Evolutionary conservation across 495 filamentous ascomycete genomes (phyloP).

Genomic region (Astrothelium subdiscretum): DNA sequence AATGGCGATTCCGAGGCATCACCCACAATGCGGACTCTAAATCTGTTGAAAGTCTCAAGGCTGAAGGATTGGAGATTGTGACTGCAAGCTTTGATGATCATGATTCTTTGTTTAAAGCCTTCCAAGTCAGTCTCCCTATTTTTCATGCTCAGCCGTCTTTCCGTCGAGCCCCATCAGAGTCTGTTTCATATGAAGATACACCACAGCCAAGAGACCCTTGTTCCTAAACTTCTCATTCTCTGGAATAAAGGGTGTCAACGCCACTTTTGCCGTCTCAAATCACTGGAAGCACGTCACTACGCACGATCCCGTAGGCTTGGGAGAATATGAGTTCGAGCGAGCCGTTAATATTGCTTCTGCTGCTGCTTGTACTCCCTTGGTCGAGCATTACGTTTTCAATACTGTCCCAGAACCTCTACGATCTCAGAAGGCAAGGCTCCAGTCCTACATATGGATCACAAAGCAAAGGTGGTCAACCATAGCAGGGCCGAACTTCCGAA

Average conservation of each 20-base stretch:
- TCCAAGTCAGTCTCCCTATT: slow-evolving; percentile 7
- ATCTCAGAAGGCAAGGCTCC: slow-evolving; percentile 13
- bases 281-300: slow-evolving; percentile 4
- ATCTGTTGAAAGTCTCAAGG: slow-evolving; percentile 6
- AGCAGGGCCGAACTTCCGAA: slow-evolving; percentile 18
- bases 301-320: slow-evolving; percentile 4
- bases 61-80: slow-evolving; percentile 10
- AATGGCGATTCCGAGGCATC: slow-evolving; percentile 13
- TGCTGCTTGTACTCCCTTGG: slow-evolving; percentile 15
- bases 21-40: slow-evolving; percentile 7
- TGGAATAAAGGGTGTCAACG: slow-evolving; percentile 2
- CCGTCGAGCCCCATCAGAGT: not conserved
- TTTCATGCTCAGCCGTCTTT: not conserved
- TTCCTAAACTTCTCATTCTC: not conserved
- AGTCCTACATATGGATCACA: slow-evolving; percentile 26
- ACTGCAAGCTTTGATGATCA: slow-evolving; percentile 11
- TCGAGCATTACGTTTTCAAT: slow-evolving; percentile 24
- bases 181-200: not conserved
- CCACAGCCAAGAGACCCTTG: not conserved
- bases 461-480: slow-evolving; percentile 19
- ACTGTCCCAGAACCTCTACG: slow-evolving; percentile 16
- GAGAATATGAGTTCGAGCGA: slow-evolving; percentile 11
- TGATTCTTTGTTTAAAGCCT: slow-evolving; percentile 11
- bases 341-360: slow-evolving; percentile 23
- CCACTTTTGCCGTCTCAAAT: slow-evolving; percentile 6